Evolutionary conservation across 148 eudicot species (phyloP).

Genomic region (Dysphania ambrosioides): DNA sequence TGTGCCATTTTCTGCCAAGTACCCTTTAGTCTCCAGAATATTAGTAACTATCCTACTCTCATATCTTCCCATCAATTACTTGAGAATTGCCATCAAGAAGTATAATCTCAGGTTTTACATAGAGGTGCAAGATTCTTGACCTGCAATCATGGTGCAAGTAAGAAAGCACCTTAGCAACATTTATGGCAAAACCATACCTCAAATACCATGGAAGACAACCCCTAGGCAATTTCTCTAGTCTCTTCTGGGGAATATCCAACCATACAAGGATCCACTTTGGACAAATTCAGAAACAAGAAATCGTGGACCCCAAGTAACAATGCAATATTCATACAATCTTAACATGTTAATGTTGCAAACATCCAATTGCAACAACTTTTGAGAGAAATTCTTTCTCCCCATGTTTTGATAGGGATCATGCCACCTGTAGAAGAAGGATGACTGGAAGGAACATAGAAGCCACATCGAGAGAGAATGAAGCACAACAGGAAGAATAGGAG

Average conservation of each 20-base stretch:
- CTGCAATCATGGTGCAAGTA: constrained; percentile 86
- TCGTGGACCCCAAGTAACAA: constrained; percentile 41
- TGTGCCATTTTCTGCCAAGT: constrained; percentile 67
- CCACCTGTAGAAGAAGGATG: too few species aligned
- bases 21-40: constrained; percentile 73
- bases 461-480: too few species aligned
- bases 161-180: constrained; percentile 76
- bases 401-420: too few species aligned
- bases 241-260: constrained; percentile 64
- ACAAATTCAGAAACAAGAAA: constrained; percentile 68
- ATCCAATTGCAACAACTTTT: constrained; percentile 72
- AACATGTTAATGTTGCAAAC: constrained; percentile 69
- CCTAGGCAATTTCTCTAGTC: constrained; percentile 14
- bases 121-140: constrained; percentile 64
- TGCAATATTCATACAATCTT: constrained; percentile 62
- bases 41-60: constrained; percentile 61
- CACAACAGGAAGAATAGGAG: too few species aligned
- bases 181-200: constrained; percentile 56
- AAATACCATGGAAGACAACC: constrained; percentile 70
- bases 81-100: constrained; percentile 55
- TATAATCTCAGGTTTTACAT: constrained; percentile 86
- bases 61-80: constrained; percentile 59
- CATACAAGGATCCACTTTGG: constrained; percentile 68
- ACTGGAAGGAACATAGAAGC: too few species aligned
- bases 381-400: constrained; percentile 68